phyloP scores from a whole-genome alignment of 208 protist genomes.

The Angomonas deanei region DNA sequence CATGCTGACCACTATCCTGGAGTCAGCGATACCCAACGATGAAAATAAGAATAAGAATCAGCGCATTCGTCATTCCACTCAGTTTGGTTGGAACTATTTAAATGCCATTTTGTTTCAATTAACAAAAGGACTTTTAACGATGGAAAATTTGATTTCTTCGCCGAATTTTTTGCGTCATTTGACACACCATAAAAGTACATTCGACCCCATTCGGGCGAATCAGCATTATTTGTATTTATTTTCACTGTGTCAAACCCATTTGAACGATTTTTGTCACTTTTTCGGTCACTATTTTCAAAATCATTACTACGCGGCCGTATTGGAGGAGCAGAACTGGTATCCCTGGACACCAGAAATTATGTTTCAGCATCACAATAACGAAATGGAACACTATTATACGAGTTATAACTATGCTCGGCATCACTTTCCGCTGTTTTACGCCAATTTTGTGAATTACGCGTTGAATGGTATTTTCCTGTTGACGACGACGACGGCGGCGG shows the following conservation, averaged over 20 bases:
- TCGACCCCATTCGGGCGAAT: neutral
- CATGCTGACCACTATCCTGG: neutral
- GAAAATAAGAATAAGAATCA: neutral
- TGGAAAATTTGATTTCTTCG: neutral
- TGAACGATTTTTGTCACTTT: too few relatives aligned
- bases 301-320: too few relatives aligned
- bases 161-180: neutral
- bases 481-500: neutral
- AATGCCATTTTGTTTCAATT: neutral
- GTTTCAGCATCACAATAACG: conserved; percentile 14
- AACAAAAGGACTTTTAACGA: neutral
- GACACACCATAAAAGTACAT: neutral
- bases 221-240: too few relatives aligned
- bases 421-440: conserved; percentile 27
- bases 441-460: conserved; percentile 24
- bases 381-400: conserved; percentile 16
- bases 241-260: too few relatives aligned
- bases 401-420: conserved; percentile 30
- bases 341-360: conserved; percentile 34
- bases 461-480: conserved; percentile 35
- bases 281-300: too few relatives aligned
- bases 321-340: too few relatives aligned
- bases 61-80: neutral
- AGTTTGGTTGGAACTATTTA: neutral
- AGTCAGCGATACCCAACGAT: conserved; percentile 15